Evolutionary conservation across 768 basidiomycete genomes (phyloP), one percentile per base, ranked within the genome.

Genomic region (Suillus plorans): DNA sequence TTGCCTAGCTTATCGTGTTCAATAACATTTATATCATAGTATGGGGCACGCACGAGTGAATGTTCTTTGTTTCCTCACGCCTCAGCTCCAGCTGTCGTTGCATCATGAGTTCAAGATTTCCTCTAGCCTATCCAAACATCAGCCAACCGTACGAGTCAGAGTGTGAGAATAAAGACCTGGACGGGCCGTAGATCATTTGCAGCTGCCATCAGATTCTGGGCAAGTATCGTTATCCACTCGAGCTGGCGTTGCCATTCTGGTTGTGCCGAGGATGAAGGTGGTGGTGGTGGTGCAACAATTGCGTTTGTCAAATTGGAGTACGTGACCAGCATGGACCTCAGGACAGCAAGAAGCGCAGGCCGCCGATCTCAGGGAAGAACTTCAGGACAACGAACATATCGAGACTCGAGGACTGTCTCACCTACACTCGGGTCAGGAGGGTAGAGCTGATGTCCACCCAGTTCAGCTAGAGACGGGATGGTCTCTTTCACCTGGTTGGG

Each of bases 111-210:
- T 95, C 93, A 52, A 96, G 81, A 69, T 90, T 92, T 42, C 85
- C 89, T 68, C 94, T 81, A 16, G 94, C 94, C 89, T 94, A 68
- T 16, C 61, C 37, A 49, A 39, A 34, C 34, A 49, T 67, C 25
- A 61, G 59, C 22, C 41, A 39, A 31, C 22, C 20, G 31, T 37
- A 55, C 34, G 31, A 8, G 25, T 20, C 22, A 34, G 45, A 41
- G 64, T 36, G 20, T n/a, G 60, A 60, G 55, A 62, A 50, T 67
- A 72, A 77, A 13, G 31, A 89, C 93, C 84, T 96, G 94, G 5
- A 95, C 90, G 1, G 94, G 94, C 31, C 95, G 86, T 60, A 96
- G 77, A 70, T 95, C 94, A 71, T 97, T 97, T 44, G 91, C 92
- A 20, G 92, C 91, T 16, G 89, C 91, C 86, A 95, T 92, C 63